Percentiles rank a stretch among this genome's conserved stretches.
Evolutionary conservation across 1,139 yeast species (phyloP).

Genomic region (Hemisphaericaspora xylanilytica): DNA sequence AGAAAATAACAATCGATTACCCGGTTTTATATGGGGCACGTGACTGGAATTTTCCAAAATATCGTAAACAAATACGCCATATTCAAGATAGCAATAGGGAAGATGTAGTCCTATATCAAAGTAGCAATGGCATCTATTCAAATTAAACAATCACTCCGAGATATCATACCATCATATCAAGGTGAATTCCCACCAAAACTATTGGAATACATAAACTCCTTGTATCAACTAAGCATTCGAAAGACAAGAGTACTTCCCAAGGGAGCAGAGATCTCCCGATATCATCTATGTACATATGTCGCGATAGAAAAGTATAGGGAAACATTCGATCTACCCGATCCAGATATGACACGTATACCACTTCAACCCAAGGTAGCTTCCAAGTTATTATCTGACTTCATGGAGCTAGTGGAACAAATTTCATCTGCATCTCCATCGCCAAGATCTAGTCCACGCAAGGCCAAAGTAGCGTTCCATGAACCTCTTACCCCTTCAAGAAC

Average conservation of each 20-base stretch:
- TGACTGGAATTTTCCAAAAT: not conserved
- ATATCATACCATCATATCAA: slow-evolving; percentile 49
- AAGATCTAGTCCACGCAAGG: slow-evolving; percentile 18
- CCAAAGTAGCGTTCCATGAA: slow-evolving; percentile 6
- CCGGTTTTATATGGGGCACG: slow-evolving; percentile 3
- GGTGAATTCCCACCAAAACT: slow-evolving; percentile 50
- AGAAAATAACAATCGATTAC: slow-evolving; percentile 6
- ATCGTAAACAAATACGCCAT: not conserved
- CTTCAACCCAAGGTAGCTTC: slow-evolving; percentile 49
- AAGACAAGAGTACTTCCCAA: slow-evolving; percentile 47
- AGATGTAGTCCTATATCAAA: not conserved
- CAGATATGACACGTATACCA: slow-evolving; percentile 52
- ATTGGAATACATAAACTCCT: slow-evolving; percentile 45
- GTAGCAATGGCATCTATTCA: slow-evolving; percentile 18
- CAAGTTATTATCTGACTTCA: slow-evolving; percentile 45
- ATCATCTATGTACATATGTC: slow-evolving; percentile 62
- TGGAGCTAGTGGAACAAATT: slow-evolving; percentile 30
- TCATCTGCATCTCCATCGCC: slow-evolving; percentile 32
- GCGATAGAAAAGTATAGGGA: slow-evolving; percentile 52
- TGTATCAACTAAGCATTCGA: slow-evolving; percentile 52
- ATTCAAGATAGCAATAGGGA: no score
- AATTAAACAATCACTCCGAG: slow-evolving; percentile 36
- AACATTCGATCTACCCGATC: slow-evolving; percentile 45
- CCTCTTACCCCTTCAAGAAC: slow-evolving; percentile 10
- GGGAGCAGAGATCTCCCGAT: slow-evolving; percentile 59